Percentiles rank a stretch among this genome's conserved stretches.
phyloP scores from a whole-genome alignment of 139 green algal species.

The Klebsormidium nitens region DNA sequence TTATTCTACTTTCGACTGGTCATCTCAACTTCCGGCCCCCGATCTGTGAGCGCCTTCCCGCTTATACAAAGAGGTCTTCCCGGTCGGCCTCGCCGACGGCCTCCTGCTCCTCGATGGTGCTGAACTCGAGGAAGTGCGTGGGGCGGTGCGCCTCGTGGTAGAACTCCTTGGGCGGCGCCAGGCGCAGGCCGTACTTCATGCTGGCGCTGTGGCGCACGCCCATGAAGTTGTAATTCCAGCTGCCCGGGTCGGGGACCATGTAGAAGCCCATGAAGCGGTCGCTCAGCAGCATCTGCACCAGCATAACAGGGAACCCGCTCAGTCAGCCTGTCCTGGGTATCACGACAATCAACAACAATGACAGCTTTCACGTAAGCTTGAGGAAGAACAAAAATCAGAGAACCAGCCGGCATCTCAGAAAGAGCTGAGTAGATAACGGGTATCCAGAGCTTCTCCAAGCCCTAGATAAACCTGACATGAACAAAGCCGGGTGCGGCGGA shows the following conservation, averaged over 20 bases:
- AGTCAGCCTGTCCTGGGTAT: no score
- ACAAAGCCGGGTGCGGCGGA: no score
- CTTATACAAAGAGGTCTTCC: constrained; percentile 76
- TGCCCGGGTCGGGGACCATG: constrained; percentile 67
- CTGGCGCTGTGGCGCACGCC: constrained; percentile 61
- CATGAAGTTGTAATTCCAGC: constrained; percentile 99
- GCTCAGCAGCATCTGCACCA: constrained; percentile 96
- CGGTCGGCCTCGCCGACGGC: constrained; percentile 69
- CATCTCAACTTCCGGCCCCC: not conserved
- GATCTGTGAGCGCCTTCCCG: not conserved
- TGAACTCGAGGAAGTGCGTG: constrained; percentile 97
- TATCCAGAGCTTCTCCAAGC: no score
- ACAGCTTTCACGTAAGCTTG: no score
- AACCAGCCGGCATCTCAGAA: no score
- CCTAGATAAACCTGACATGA: no score
- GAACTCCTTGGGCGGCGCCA: constrained; percentile 89
- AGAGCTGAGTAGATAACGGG: no score
- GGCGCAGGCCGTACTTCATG: constrained; percentile 79
- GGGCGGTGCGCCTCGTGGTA: constrained; percentile 85
- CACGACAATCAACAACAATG: no score
- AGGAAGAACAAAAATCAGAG: no score
- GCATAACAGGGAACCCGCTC: no score
- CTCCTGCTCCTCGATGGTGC: constrained; percentile 72
- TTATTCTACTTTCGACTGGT: not conserved
- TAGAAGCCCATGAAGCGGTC: constrained; percentile 99